These are phyloP conservation scores for Aspergillus egyptiacus DNA, from an alignment of 495 filamentous ascomycete genomes.

Conservation along the genomic window DNA sequence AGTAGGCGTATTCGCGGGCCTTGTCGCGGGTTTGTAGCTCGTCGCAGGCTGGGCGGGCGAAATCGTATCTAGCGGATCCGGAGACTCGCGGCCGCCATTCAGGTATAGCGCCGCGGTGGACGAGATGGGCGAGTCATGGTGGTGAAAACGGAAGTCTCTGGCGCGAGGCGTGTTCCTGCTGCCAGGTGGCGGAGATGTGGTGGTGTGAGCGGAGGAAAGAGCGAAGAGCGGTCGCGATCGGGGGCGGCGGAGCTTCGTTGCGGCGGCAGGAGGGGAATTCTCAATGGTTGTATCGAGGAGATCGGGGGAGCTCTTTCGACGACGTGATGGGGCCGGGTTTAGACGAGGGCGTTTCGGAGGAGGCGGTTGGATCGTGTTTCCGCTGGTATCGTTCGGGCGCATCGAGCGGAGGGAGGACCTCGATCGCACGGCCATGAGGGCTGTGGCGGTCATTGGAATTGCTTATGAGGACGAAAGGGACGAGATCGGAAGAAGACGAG, in stretches of 20 bases:
- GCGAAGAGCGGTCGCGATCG: constrained; percentile 24
- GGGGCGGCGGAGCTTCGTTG: constrained; percentile 12
- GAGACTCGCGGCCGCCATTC: constrained; percentile 15
- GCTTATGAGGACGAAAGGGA: neutral
- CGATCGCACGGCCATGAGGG: constrained; percentile 36
- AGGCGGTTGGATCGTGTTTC: constrained; percentile 20
- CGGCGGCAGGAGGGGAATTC: constrained; percentile 3
- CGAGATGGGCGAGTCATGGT: constrained; percentile 3
- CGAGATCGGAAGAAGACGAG: neutral
- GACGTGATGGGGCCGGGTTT: constrained; percentile 18
- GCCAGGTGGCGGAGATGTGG: constrained; percentile 6
- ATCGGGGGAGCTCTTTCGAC: constrained; percentile 37
- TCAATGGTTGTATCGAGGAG: constrained; percentile 34
- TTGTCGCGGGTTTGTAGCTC: neutral
- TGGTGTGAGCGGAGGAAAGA: constrained; percentile 12
- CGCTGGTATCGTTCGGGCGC: constrained; percentile 24
- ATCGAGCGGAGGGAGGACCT: constrained; percentile 33
- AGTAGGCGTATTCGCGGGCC: constrained; percentile 8
- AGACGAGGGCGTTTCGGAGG: constrained; percentile 31
- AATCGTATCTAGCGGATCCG: constrained; percentile 39
- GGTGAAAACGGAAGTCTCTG: constrained; percentile 4
- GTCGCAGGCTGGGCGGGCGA: constrained; percentile 22
- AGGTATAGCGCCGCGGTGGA: constrained; percentile 5
- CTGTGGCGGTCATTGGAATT: constrained; percentile 9
- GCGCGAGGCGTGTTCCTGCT: constrained; percentile 6